phyloP scores from a whole-genome alignment of 2,329 filamentous ascomycete species.

The Claviceps sp. region DNA sequence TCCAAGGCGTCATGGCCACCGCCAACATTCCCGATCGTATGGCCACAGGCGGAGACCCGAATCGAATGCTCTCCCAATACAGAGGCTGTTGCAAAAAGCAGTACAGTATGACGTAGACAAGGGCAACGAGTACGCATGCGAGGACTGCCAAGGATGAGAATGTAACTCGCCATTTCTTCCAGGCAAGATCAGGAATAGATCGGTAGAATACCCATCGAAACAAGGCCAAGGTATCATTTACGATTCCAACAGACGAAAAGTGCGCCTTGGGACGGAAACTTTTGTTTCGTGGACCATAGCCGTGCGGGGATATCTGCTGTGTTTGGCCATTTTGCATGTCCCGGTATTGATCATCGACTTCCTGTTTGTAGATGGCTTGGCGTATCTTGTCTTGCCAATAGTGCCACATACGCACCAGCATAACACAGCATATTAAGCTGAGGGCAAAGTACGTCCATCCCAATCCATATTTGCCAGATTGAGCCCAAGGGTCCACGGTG shows the following conservation, averaged over 20 bases:
- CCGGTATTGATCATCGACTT: constrained; percentile 53
- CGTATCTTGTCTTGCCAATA: constrained; percentile 89
- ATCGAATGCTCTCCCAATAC: constrained; percentile 77
- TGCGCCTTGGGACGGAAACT: constrained; percentile 54
- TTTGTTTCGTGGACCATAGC: constrained; percentile 40
- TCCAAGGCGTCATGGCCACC: constrained; percentile 85
- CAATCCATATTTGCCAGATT: constrained; percentile 73
- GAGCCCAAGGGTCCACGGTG: constrained; percentile 62
- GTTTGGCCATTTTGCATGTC: constrained; percentile 35
- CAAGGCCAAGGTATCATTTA: constrained; percentile 72
- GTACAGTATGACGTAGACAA: constrained; percentile 65
- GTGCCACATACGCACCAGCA: constrained; percentile 66
- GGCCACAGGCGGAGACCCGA: constrained; percentile 77
- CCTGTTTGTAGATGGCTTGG: constrained; percentile 76
- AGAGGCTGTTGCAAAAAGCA: constrained; percentile 78
- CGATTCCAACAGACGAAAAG: constrained; percentile 56
- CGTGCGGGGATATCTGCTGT: constrained; percentile 64
- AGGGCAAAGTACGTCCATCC: constrained; percentile 84
- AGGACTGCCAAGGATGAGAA: constrained; percentile 71
- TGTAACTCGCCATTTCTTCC: constrained; percentile 55
- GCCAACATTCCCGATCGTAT: constrained; percentile 85
- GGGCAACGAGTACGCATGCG: constrained; percentile 50
- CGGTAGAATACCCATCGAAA: constrained; percentile 84
- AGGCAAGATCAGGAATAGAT: constrained; percentile 60
- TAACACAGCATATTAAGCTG: constrained; percentile 52